Percentiles rank a stretch among this genome's conserved stretches.
These are phyloP conservation scores for Apiotrichum siamense DNA, from an alignment of 1,284 basidiomycete species.

Conservation along the genomic window DNA sequence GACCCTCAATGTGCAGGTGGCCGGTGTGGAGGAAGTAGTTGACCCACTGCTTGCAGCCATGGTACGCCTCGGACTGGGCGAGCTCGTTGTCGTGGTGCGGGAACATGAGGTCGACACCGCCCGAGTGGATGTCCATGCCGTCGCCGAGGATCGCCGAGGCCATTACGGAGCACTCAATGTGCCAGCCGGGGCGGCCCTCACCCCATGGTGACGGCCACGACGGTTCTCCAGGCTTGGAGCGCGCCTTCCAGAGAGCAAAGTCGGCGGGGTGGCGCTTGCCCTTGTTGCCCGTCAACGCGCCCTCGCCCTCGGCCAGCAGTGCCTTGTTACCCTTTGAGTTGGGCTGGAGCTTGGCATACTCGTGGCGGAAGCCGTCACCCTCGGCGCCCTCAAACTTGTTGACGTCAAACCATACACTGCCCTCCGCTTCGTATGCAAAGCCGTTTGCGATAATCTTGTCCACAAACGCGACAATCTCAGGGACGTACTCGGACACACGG, in stretches of 20 bases:
- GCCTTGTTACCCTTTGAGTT: slow-evolving; percentile 92
- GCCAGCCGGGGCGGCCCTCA: slow-evolving; percentile 95
- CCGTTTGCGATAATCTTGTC: slow-evolving; percentile 81
- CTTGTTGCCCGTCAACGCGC: slow-evolving; percentile 64
- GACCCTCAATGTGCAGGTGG: slow-evolving; percentile 94
- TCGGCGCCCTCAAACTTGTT: slow-evolving; percentile 69
- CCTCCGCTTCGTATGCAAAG: slow-evolving; percentile 81
- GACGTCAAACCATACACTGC: slow-evolving; percentile 95
- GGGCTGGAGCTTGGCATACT: slow-evolving; percentile 93
- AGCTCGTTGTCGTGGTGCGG: slow-evolving; percentile 99
- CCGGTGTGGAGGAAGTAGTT: slow-evolving; percentile 99
- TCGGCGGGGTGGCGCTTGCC: slow-evolving; percentile 60
- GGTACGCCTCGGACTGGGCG: slow-evolving; percentile 94
- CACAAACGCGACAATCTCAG: slow-evolving; percentile 88
- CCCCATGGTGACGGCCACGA: slow-evolving; percentile 97
- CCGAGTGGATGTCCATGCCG: slow-evolving; percentile 96
- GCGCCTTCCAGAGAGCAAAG: slow-evolving; percentile 96
- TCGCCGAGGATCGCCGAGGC: slow-evolving; percentile 86
- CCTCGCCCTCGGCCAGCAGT: slow-evolving; percentile 88
- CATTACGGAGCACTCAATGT: slow-evolving; percentile 99
- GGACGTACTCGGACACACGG: slow-evolving; percentile 94
- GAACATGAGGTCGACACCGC: slow-evolving; percentile 93
- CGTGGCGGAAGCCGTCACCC: slow-evolving; percentile 55
- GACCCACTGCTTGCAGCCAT: slow-evolving; percentile 89
- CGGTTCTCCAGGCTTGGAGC: slow-evolving; percentile 93